Evolutionary conservation across 2,329 filamentous ascomycete genomes (phyloP).

Genomic region (Diaporthe ilicicola): DNA sequence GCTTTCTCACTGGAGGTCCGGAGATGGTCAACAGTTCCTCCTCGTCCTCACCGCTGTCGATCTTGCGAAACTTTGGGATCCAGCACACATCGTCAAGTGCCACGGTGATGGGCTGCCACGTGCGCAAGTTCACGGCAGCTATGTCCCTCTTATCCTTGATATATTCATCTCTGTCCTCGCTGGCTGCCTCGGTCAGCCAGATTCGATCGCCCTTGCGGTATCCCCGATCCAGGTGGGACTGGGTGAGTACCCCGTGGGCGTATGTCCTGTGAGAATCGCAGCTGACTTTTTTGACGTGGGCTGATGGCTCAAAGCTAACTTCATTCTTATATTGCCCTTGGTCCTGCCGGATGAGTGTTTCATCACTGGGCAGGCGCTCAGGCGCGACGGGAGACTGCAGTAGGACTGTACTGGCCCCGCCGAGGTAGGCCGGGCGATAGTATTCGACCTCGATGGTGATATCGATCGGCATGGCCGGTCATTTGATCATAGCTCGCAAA

Average conservation of each 20-base stretch:
- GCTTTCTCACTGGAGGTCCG: slow-evolving; percentile 4
- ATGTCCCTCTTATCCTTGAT: background rate
- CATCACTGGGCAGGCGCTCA: background rate
- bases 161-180: background rate
- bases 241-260: slow-evolving; percentile 24
- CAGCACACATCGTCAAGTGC: slow-evolving; percentile 22
- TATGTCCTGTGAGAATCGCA: background rate
- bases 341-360: slow-evolving; percentile 25
- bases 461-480: slow-evolving; percentile 6
- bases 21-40: slow-evolving; percentile 27
- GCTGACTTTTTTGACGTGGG: background rate
- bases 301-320: background rate
- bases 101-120: slow-evolving; percentile 8
- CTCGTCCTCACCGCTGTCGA: slow-evolving; percentile 17
- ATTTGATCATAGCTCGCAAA: background rate
- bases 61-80: slow-evolving; percentile 30
- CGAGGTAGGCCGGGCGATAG: slow-evolving; percentile 20
- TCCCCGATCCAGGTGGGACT: background rate
- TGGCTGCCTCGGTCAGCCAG: slow-evolving; percentile 20
- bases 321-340: slow-evolving; percentile 23
- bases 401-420: background rate
- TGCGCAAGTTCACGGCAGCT: slow-evolving; percentile 26
- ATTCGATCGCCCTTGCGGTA: slow-evolving; percentile 24
- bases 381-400: slow-evolving; percentile 25
- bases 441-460: slow-evolving; percentile 28